These are phyloP conservation scores for Aspergillus puulaauensis DNA, from an alignment of 2,329 filamentous ascomycete genomes.

Conservation along the genomic window DNA sequence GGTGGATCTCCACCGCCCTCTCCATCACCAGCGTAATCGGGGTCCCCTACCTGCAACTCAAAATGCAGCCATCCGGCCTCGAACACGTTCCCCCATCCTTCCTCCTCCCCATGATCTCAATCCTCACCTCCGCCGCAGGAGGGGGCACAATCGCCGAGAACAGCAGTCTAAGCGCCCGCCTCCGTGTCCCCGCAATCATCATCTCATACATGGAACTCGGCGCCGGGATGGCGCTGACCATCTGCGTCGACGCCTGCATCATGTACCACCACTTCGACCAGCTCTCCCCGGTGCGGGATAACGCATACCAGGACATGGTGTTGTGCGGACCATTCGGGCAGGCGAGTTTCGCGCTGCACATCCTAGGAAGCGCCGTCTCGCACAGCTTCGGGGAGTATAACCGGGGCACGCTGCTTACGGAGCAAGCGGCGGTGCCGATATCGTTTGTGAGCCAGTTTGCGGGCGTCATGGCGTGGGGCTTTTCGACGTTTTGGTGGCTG, in stretches of 20 bases:
- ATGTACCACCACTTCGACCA: constrained; percentile 32
- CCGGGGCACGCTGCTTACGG: constrained; percentile 34
- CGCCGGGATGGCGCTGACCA: constrained; percentile 31
- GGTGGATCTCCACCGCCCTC: constrained; percentile 41
- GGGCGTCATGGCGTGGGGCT: constrained; percentile 42
- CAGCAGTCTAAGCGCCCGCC: constrained; percentile 23
- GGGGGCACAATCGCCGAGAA: constrained; percentile 37
- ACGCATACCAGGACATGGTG: constrained; percentile 42
- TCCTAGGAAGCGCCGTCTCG: constrained; percentile 35
- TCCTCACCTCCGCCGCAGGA: constrained; percentile 41
- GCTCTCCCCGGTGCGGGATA: constrained; percentile 18
- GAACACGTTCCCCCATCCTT: constrained; percentile 34
- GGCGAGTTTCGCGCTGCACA: constrained; percentile 40
- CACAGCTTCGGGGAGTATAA: constrained; percentile 34
- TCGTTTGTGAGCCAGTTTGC: constrained; percentile 36
- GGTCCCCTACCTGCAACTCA: constrained; percentile 38
- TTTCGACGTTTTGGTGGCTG: constrained; percentile 44
- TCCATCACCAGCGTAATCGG: constrained; percentile 32
- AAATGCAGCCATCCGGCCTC: constrained; percentile 36
- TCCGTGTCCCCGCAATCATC: constrained; percentile 41
- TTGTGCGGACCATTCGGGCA: constrained; percentile 43
- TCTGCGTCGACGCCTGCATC: constrained; percentile 35
- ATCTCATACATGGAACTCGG: constrained; percentile 43
- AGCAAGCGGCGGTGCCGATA: constrained; percentile 31
- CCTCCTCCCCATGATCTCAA: constrained; percentile 41